phyloP scores from a whole-genome alignment of 2,329 filamentous ascomycete species.

The Pyrenochaeta sp. region DNA sequence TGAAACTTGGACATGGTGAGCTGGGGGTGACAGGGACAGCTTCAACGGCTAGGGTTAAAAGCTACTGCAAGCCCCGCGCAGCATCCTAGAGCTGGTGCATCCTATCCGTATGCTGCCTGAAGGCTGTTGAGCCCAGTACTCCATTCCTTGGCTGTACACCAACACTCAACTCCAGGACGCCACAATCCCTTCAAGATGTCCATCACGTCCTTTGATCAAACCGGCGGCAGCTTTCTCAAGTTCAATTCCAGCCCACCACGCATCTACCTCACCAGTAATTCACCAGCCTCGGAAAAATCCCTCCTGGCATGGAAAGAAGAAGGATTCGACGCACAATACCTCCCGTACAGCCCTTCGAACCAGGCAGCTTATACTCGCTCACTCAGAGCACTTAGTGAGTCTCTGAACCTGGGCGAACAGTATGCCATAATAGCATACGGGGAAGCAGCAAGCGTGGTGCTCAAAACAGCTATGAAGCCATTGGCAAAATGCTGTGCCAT shows the following conservation, averaged over 20 bases:
- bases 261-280: constrained; percentile 51
- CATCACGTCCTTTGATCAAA: constrained; percentile 33
- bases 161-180: background rate
- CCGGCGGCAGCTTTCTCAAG: constrained; percentile 43
- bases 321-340: constrained; percentile 53
- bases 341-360: constrained; percentile 41
- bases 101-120: background rate
- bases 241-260: constrained; percentile 49
- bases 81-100: constrained; percentile 2
- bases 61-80: constrained; percentile 5
- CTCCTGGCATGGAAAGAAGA: constrained; percentile 53
- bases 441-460: constrained; percentile 50
- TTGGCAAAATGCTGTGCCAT: constrained; percentile 52
- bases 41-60: constrained; percentile 12
- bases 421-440: constrained; percentile 52
- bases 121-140: background rate
- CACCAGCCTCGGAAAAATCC: constrained; percentile 48
- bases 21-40: constrained; percentile 24
- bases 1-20: constrained; percentile 17
- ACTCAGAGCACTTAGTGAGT: constrained; percentile 49
- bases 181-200: constrained; percentile 29
- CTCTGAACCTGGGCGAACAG: constrained; percentile 49
- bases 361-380: constrained; percentile 41
- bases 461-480: constrained; percentile 53
- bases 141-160: background rate